Base-by-base conservation (phyloP, 257 asterid genomes). In the Avicennia marina region DNA sequence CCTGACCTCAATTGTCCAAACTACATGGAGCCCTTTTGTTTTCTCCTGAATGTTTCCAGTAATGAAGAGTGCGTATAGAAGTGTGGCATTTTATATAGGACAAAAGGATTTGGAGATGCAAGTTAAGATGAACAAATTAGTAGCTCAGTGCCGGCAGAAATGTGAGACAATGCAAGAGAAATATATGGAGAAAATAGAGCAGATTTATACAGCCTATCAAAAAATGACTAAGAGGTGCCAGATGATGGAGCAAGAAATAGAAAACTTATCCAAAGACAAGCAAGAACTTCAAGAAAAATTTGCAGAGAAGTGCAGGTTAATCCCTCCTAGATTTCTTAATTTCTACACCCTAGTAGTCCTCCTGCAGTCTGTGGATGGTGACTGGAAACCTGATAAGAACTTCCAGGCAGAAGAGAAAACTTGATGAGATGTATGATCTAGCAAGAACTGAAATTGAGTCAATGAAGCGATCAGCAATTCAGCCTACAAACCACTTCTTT, bases 351-450 rank as follows among this genome's bases (percentile, higher is more conserved):
- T 34, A 22, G 7, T 29, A 11, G 33, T 39, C n/a, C 53, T 47
- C 66, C 40, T 58, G 27, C 11, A 8, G 4, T 49, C 42, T 29
- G 17, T 27, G 36, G 10, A 21, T 49, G 50, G 63, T 62, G 48
- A 51, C 47, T 39, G 29, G 53, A 60, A 40, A 60, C 52, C 63
- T 72, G 65, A 66, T 65, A 43, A 11, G 48, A 25, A 21, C 67
- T 67, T 25, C 48, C 93, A 91, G 96, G 83, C 98, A 91, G 72
- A 91, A 91, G 69, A 81, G 41, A 69, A 91, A 91, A 71, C 95
- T 91, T n/a, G 98, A 91, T 59, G 98, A 91, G 58, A 88, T 91
- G 94, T 91, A 91, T 48, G 98, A 91, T 76, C 88, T 82, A 72
- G 78, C 86, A 72, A 81, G 90, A 78, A 81, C 70, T 29, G 98